Evolutionary conservation across 441 rosid species (phyloP).

Genomic region (Viola pubescens): DNA sequence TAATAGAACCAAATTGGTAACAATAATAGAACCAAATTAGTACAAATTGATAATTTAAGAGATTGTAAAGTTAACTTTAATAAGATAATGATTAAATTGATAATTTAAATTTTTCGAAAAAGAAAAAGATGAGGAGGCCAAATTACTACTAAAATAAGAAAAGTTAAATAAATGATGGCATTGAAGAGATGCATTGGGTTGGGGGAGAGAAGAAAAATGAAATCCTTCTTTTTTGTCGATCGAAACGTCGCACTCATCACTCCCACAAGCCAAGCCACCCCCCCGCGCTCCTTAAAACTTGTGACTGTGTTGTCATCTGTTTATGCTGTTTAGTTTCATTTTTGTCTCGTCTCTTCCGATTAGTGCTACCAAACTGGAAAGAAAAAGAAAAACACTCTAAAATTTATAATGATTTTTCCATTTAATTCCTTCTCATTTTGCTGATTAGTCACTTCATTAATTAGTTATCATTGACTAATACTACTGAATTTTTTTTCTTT

Average conservation of each 20-base stretch:
- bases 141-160: not conserved
- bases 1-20: too few species aligned
- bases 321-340: not conserved
- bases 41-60: too few species aligned
- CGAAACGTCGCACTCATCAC: conserved; percentile 63
- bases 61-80: too few species aligned
- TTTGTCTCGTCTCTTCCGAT: not conserved
- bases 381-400: too few species aligned
- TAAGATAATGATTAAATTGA: too few species aligned
- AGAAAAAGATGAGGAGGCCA: not conserved
- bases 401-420: too few species aligned
- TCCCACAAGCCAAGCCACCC: conserved; percentile 17
- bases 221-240: conserved; percentile 42
- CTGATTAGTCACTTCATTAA: too few species aligned
- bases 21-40: too few species aligned
- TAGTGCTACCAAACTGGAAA: too few species aligned
- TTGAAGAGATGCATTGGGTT: not conserved
- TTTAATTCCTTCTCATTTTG: too few species aligned
- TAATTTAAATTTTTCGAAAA: not conserved
- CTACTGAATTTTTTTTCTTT: too few species aligned
- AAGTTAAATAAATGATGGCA: not conserved
- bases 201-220: not conserved
- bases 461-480: too few species aligned
- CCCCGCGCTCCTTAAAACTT: conserved; percentile 17
- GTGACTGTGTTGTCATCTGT: conserved; percentile 6